Conservation (phyloP, 768 basidiomycete genomes). For the Harrya chromipes region DNA sequence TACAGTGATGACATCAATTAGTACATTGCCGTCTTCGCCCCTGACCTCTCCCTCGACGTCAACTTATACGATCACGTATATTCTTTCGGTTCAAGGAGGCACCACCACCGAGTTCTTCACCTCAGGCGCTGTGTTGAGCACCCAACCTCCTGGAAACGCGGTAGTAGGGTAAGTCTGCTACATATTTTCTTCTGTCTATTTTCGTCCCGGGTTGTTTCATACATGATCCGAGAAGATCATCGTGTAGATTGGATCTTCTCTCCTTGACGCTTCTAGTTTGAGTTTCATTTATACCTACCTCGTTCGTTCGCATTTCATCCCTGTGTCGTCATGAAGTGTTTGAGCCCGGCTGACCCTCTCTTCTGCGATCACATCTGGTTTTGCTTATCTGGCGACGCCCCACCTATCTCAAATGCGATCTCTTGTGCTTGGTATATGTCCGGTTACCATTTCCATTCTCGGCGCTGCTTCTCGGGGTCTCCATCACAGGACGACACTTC, state of each 20-base stretch:
- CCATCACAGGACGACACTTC: conserved; percentile 4
- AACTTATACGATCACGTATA: conserved; percentile 20
- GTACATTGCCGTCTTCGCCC: background rate
- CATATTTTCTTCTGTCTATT: background rate
- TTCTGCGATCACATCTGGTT: conserved; percentile 13
- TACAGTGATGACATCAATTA: conserved; percentile 10
- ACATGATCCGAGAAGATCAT: conserved; percentile 10
- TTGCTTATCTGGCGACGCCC: conserved; percentile 9
- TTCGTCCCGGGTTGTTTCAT: background rate
- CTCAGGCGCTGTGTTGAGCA: conserved; percentile 25
- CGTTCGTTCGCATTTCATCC: conserved; percentile 11
- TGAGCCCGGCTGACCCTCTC: conserved; percentile 15
- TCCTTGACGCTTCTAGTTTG: background rate
- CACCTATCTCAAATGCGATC: conserved; percentile 5
- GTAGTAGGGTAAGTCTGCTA: conserved; percentile 15
- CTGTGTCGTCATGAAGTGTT: conserved; percentile 19
- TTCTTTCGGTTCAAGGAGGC: conserved; percentile 10
- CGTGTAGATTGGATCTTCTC: conserved; percentile 6
- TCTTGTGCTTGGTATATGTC: conserved; percentile 1
- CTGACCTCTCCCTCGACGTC: conserved; percentile 8
- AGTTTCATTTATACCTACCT: conserved; percentile 1
- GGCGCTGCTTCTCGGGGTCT: conserved; percentile 5
- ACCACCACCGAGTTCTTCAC: conserved; percentile 19
- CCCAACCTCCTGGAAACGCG: conserved; percentile 3
- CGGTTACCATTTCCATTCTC: conserved; percentile 1